These are phyloP conservation scores for Arachis monticola DNA, from an alignment of 331 rosid species.

Conservation along the genomic window DNA sequence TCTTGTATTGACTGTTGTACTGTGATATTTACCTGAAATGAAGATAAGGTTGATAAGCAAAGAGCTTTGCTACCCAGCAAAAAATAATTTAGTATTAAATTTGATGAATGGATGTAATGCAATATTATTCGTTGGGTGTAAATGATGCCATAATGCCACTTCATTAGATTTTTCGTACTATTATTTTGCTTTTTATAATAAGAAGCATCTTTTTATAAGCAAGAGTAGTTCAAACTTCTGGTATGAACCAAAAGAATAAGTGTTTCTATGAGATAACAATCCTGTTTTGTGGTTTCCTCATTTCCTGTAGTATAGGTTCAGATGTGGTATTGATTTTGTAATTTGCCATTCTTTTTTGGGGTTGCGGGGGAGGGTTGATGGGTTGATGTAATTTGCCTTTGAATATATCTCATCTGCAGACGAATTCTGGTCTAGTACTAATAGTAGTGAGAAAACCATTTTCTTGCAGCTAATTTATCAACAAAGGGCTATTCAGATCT, in stretches of 20 bases:
- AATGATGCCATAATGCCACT: no score
- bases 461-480: conserved; percentile 80
- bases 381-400: not conserved
- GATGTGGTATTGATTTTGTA: conserved; percentile 17
- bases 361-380: no score
- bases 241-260: not conserved
- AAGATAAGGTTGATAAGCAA: not conserved
- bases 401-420: conserved; percentile 11
- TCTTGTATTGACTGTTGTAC: conserved; percentile 23
- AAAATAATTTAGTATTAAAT: no score
- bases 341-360: not conserved
- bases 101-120: no score
- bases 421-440: conserved; percentile 1
- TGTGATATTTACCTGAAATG: conserved; percentile 22
- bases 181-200: no score
- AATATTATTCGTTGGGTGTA: no score
- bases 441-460: conserved; percentile 32
- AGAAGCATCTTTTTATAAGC: not conserved
- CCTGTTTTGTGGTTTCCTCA: conserved; percentile 38
- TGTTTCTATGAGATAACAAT: conserved; percentile 3
- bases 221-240: conserved; percentile 19
- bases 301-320: conserved; percentile 33
- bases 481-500: conserved; percentile 62
- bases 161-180: no score
- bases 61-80: not conserved